Evolutionary conservation across 1,139 yeast species (phyloP).

Genomic region (Trichomonascaceae sp.): DNA sequence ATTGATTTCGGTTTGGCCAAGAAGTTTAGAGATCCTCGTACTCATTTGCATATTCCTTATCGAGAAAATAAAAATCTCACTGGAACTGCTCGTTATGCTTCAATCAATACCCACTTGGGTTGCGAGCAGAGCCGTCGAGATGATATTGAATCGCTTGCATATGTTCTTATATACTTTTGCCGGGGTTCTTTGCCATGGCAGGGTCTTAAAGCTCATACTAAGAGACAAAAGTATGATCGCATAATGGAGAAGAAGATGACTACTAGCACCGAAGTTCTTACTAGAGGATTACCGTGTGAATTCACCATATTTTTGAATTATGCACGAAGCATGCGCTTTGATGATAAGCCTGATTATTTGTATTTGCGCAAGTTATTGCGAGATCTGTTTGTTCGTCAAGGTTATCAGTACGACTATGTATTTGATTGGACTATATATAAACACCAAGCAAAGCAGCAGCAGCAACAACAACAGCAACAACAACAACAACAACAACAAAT

Average conservation of each 20-base stretch:
- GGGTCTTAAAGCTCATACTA: constrained; percentile 94
- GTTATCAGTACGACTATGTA: constrained; percentile 87
- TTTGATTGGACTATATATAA: constrained; percentile 96
- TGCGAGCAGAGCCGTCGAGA: constrained; percentile 96
- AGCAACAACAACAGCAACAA: constrained; percentile 14
- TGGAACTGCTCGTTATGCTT: constrained; percentile 96
- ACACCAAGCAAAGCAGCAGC: constrained; percentile 40
- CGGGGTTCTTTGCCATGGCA: constrained; percentile 98
- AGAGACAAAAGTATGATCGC: constrained; percentile 93
- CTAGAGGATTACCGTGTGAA: constrained; percentile 88
- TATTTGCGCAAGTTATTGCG: constrained; percentile 85
- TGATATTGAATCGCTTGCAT: constrained; percentile 92
- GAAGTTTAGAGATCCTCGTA: constrained; percentile 90
- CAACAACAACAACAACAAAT: constrained; percentile 26
- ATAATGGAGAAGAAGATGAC: constrained; percentile 96
- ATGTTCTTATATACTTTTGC: constrained; percentile 89
- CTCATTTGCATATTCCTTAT: constrained; percentile 92
- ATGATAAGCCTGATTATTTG: constrained; percentile 92
- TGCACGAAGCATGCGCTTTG: constrained; percentile 85
- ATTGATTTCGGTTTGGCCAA: constrained; percentile 97
- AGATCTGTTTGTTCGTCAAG: constrained; percentile 82
- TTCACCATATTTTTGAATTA: constrained; percentile 84
- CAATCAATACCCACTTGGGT: constrained; percentile 93
- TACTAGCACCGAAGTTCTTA: constrained; percentile 80
- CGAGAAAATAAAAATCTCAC: constrained; percentile 94